Evolutionary conservation across 164 flowering plant genomes (phyloP), one percentile per base, ranked within the genome.

Genomic region (Platanus orientalis): DNA sequence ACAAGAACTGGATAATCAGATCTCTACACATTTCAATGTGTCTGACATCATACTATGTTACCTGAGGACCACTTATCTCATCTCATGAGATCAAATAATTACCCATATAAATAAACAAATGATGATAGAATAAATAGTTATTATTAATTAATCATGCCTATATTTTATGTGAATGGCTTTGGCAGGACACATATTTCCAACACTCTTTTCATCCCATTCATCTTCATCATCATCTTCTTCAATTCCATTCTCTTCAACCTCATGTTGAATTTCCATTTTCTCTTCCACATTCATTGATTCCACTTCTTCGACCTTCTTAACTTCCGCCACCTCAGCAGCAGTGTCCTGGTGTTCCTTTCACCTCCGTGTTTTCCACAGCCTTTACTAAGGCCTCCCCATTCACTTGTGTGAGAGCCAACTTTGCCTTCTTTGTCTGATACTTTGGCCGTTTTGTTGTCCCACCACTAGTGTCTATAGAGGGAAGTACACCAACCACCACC

Each of bases 191-290:
- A n/a, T n/a, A n/a, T n/a, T n/a, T n/a, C n/a, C n/a, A n/a, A n/a
- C n/a, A n/a, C 92, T 92, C 77, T 92, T 95, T n/a, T 91, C 94
- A 75, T 95, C 99, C 99, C 99, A 95, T 57, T 87, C 96, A 52
- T 83, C 93, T 65, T 92, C 88, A 49, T 78, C 79, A 1, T 80
- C 94, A 7, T 79, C 91, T 13, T 84, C 94, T 55, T 78, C 84
- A 24, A 69, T 34, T 60, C 61, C 90, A 59, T 84, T 79, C 55
- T 80, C 84, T 69, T 75, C 74, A 36, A 48, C 68, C n/a, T 42
- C 73, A 67, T 61, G 75, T 63, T 71, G 60, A 66, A 54, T 68
- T 68, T 71, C 87, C 25, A 61, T 28, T 61, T 80, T 74, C 51
- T 80, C 88, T 50, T 75, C 81, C n/a, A 57, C 67, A 55, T 60